Base-by-base conservation (phyloP, 768 basidiomycete species). In the Serendipita sp. region DNA sequence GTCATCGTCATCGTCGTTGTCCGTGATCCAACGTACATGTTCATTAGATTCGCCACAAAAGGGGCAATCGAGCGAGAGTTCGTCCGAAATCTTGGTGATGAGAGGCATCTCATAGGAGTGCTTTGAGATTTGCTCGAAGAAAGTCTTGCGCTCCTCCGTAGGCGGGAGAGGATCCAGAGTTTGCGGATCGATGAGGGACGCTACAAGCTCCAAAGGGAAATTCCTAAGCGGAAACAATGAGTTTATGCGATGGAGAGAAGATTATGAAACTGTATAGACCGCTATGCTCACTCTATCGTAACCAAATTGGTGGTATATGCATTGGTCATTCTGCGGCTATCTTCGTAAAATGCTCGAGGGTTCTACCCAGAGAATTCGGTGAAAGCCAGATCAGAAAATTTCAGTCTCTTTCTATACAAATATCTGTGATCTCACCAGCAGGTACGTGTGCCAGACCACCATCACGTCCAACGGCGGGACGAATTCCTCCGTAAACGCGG, bases 391-490 rank as follows among this genome's bases (percentile, higher is more conserved):
- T 43, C 42, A 43, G 42, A n/a, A 13, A 13, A 13, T 56, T 11
- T 13, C 51, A 56, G 42, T 16, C 16, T 16, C 16, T 44, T 44
- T 44, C 42, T 42, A 42, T 20, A 42, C 42, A 42, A 42, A 20
- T n/a, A n/a, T n/a, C 20, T 13, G 42, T 43, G 42, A 13, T 13
- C 42, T 43, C 42, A 62, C 61, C 11, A 66, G 64, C 64, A 66
- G 43, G 64, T 66, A 66, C 3, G 62, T 56, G 41, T 66, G 66
- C 66, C 66, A 66, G 17, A 66, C 66, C 66, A 66, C 65, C 17
- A 63, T 26, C 3, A 66, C 60, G 48, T 66, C 66, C 24, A 65
- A 43, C 42, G 64, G 42, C 9, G 62, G 66, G 20, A 60, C 33
- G 22, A 31, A 43, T 28, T 4, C 26, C 26, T 34, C 63, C 17